Conservation (phyloP, 1,139 yeast species). For the Suhomyces terraborum region DNA sequence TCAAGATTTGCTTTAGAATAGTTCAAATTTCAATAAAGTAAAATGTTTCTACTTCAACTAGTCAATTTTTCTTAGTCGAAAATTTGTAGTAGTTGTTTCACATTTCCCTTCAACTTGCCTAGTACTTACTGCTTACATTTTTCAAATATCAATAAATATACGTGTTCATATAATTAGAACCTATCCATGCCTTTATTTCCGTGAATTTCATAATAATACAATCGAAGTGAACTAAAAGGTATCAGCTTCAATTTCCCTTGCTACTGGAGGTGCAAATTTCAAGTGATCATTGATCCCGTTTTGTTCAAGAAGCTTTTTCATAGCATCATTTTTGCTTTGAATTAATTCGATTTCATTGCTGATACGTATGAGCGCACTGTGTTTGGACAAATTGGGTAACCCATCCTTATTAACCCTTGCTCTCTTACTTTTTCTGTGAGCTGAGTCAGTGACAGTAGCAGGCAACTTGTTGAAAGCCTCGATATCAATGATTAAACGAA, state of each 20-base stretch:
- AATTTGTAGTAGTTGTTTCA: no score
- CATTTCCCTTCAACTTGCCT: no score
- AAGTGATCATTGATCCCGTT: conserved; percentile 17
- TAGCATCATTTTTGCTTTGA: conserved; percentile 36
- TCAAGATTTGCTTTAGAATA: no score
- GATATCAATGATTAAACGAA: conserved; percentile 43
- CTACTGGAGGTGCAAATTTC: conserved; percentile 14
- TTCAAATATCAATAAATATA: not conserved
- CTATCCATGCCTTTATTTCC: conserved; percentile 5
- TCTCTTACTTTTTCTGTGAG: conserved; percentile 40
- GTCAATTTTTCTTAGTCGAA: no score
- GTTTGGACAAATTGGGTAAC: conserved; percentile 50
- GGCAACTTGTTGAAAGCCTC: conserved; percentile 39
- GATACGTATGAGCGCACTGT: conserved; percentile 47
- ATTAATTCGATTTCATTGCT: conserved; percentile 43
- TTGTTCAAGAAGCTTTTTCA: conserved; percentile 25
- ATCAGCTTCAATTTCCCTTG: conserved; percentile 9
- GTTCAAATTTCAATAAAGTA: not conserved
- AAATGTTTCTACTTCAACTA: no score
- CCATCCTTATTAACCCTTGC: conserved; percentile 49
- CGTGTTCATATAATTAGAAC: not conserved
- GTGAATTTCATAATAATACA: conserved; percentile 9
- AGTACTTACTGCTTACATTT: no score
- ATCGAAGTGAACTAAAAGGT: conserved; percentile 6
- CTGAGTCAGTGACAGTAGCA: conserved; percentile 22